Evolutionary conservation across 2,329 filamentous ascomycete species (phyloP).

Genomic region (Phoma sp.): DNA sequence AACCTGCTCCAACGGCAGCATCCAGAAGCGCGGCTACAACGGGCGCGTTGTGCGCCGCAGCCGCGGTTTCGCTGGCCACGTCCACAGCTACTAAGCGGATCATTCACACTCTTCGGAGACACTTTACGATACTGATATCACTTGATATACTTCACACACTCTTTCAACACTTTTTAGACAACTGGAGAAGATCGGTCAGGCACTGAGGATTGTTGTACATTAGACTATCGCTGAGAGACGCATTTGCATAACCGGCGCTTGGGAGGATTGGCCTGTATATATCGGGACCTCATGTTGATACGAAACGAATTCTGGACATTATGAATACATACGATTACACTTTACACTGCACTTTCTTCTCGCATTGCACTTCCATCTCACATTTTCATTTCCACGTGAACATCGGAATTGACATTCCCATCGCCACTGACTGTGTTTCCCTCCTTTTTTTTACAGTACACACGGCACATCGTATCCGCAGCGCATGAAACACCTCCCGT

Average conservation of each 20-base stretch:
- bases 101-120: not conserved
- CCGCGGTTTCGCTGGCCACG: slow-evolving; percentile 13
- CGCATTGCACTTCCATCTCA: too few species aligned
- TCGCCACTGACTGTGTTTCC: too few species aligned
- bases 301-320: slow-evolving; percentile 12
- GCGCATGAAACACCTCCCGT: too few species aligned
- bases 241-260: slow-evolving; percentile 10
- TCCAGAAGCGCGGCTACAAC: slow-evolving; percentile 44
- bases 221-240: slow-evolving; percentile 9
- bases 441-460: too few species aligned
- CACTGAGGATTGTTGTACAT: slow-evolving; percentile 8
- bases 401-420: too few species aligned
- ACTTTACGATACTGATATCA: slow-evolving; percentile 9
- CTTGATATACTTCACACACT: slow-evolving; percentile 14
- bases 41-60: slow-evolving; percentile 41
- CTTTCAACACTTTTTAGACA: slow-evolving; percentile 4
- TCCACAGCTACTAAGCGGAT: slow-evolving; percentile 14
- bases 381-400: too few species aligned
- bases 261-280: not conserved
- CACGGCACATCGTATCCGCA: too few species aligned
- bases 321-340: slow-evolving; percentile 1
- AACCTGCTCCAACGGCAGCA: slow-evolving; percentile 51
- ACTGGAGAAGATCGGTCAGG: slow-evolving; percentile 6
- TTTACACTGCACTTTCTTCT: too few species aligned
- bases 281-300: slow-evolving; percentile 11